phyloP scores from a whole-genome alignment of 1,284 basidiomycete genomes.

The Sanghuangporus weigelae region DNA sequence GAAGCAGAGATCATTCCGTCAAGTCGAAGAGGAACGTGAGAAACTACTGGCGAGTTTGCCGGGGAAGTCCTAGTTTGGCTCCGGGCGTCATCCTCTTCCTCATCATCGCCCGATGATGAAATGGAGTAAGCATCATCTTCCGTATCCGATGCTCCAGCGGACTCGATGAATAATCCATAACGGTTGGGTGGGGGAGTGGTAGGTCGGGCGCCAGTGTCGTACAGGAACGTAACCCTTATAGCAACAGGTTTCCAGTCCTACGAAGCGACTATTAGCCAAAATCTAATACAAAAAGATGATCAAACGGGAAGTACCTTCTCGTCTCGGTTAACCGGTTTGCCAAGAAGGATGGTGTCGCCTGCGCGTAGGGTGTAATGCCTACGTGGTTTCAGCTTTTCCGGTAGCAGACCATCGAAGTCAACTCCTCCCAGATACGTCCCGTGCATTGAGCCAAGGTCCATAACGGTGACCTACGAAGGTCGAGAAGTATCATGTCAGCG shows the following conservation, averaged over 20 bases:
- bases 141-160: not conserved
- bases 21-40: not conserved
- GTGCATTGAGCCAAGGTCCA: constrained; percentile 14
- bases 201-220: not conserved
- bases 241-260: constrained; percentile 15
- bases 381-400: constrained; percentile 6
- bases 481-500: not conserved
- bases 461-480: constrained; percentile 7
- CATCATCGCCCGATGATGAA: not conserved
- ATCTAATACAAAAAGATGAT: not conserved
- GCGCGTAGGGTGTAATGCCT: constrained; percentile 1
- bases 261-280: not conserved
- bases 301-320: constrained; percentile 5
- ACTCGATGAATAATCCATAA: constrained; percentile 6
- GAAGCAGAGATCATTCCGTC: not conserved
- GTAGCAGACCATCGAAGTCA: not conserved
- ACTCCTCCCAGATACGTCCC: constrained; percentile 9
- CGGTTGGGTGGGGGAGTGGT: constrained; percentile 4
- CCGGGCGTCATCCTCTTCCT: not conserved
- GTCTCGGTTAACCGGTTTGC: constrained; percentile 9
- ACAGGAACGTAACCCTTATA: not conserved
- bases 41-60: not conserved
- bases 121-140: constrained; percentile 1
- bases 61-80: not conserved
- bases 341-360: constrained; percentile 10